Percentiles rank a stretch among this genome's conserved stretches.
Conservation (phyloP, 805 yeast species). For the Scheffersomyces ergatensis region DNA sequence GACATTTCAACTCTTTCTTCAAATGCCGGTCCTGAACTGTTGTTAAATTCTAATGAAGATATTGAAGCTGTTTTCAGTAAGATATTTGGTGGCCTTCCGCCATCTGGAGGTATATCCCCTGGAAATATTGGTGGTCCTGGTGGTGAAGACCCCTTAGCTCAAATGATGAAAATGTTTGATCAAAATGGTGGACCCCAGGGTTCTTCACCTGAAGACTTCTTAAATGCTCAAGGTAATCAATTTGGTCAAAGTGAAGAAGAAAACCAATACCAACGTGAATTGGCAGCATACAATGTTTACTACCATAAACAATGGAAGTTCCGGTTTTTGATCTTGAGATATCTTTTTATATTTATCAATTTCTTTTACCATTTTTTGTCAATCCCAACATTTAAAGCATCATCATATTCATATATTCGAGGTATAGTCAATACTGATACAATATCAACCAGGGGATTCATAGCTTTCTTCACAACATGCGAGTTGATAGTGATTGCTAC, state of each 20-base stretch:
- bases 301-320: slow-evolving; percentile 31
- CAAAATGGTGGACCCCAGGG: slow-evolving; percentile 5
- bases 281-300: slow-evolving; percentile 27
- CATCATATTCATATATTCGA: slow-evolving; percentile 28
- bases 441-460: slow-evolving; percentile 15
- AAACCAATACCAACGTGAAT: slow-evolving; percentile 24
- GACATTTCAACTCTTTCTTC: slow-evolving; percentile 25
- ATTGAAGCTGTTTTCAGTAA: slow-evolving; percentile 33
- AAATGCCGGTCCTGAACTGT: background rate
- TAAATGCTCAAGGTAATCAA: background rate
- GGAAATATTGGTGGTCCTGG: slow-evolving; percentile 5
- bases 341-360: slow-evolving; percentile 21
- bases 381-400: slow-evolving; percentile 17
- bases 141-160: slow-evolving; percentile 24
- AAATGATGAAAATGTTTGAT: slow-evolving; percentile 31
- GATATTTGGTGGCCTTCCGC: slow-evolving; percentile 21
- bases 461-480: slow-evolving; percentile 24
- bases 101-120: slow-evolving; percentile 1
- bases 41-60: slow-evolving; percentile 14
- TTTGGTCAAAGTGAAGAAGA: slow-evolving; percentile 9
- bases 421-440: slow-evolving; percentile 10
- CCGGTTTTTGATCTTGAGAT: slow-evolving; percentile 30
- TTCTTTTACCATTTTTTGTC: slow-evolving; percentile 33
- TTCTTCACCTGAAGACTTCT: background rate
- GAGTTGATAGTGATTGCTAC: slow-evolving; percentile 33